Base-by-base conservation (phyloP, 164 flowering plant genomes). In the Saururus chinensis region DNA sequence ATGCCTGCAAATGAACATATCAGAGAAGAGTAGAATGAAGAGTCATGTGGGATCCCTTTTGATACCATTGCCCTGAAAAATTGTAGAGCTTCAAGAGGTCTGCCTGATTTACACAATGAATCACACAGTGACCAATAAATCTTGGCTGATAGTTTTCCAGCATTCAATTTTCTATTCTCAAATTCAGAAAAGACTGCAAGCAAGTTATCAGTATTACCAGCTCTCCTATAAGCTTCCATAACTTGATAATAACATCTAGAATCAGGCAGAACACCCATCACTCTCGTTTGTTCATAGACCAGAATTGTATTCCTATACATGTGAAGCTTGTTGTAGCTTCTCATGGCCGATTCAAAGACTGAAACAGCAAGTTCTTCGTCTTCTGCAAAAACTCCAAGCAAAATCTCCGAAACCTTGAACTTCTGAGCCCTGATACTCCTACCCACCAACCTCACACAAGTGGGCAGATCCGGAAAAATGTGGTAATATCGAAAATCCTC, bases 301-400 rank as follows among this genome's bases (percentile, higher is more conserved):
- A 35, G 25, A 62, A 83, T 61, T 4, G 97, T 76, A 64, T 81
- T 78, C 52, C 76, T 74, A 61, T 75, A 84, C 95, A 88, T 86
- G 65, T 88, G 97, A 24, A 91, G 70, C 67, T 80, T 81, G 64
- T 91, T 86, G 49, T 80, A 91, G 23, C 81, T 79, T 66, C 66
- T 79, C 85, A 91, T 81, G 0, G 89, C 88, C 0, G 86, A 77
- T 53, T 76, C 80, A 58, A 76, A 82, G 0, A 75, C 86, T 20
- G 57, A 61, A 20, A 74, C 77, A 53, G 81, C 80, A 40, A 77
- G 51, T 11, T 63, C 76, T 11, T 30, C 51, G 42, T 76, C 71
- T 13, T 60, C 45, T 73, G 68, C 60, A 25, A 88, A 73, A 30
- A 60, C 63, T 4, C 67, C 70, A 56, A 87, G 81, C 53, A 90